Percentiles rank a stretch among this genome's conserved stretches.
phyloP scores from a whole-genome alignment of 1,284 basidiomycete genomes.

The Pisolithus thermaeus region DNA sequence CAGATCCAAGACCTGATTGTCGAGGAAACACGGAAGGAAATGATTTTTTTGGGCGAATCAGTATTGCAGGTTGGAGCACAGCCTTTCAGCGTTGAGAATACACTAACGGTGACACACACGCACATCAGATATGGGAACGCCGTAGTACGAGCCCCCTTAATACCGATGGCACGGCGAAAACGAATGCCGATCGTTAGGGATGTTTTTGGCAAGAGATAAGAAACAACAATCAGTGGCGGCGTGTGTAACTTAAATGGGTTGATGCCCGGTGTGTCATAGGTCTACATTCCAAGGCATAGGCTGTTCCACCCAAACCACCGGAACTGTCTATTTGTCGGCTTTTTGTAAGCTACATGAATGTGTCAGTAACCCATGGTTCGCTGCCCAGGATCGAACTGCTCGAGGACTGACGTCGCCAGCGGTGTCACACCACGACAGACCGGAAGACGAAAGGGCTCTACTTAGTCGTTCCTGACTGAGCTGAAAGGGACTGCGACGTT shows the following conservation, averaged over 20 bases:
- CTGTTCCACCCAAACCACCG: slow-evolving; percentile 4
- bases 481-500: neutral
- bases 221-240: slow-evolving; percentile 26
- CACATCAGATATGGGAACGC: slow-evolving; percentile 65
- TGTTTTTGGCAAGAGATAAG: slow-evolving; percentile 12
- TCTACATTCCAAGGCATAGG: neutral
- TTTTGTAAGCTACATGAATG: slow-evolving; percentile 12
- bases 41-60: slow-evolving; percentile 97
- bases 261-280: slow-evolving; percentile 6
- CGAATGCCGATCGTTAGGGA: slow-evolving; percentile 28
- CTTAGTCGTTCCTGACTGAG: slow-evolving; percentile 6
- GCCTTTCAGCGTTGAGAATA: slow-evolving; percentile 1
- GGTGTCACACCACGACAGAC: neutral
- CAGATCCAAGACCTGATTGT: slow-evolving; percentile 97
- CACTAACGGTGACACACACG: slow-evolving; percentile 9
- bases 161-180: slow-evolving; percentile 18
- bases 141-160: slow-evolving; percentile 24
- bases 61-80: slow-evolving; percentile 73
- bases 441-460: slow-evolving; percentile 4
- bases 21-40: slow-evolving; percentile 90
- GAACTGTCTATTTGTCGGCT: slow-evolving; percentile 14
- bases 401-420: no score
- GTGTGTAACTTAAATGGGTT: slow-evolving; percentile 11
- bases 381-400: neutral
- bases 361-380: neutral